Conservation (phyloP, 805 yeast species). For the Brettanomyces anomalus region DNA sequence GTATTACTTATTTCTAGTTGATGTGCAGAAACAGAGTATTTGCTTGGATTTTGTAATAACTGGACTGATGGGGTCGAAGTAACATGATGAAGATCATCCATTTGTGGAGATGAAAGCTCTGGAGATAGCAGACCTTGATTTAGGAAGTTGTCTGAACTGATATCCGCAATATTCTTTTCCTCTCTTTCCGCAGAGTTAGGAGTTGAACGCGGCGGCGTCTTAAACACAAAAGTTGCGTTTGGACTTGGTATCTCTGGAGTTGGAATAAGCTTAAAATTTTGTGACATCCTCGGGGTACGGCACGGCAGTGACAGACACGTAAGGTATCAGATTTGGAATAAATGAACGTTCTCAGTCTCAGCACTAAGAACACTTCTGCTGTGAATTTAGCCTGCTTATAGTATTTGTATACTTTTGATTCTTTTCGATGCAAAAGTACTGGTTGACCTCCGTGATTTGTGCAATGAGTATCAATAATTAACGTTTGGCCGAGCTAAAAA, state of each 20-base stretch:
- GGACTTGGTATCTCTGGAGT: slow-evolving; percentile 21
- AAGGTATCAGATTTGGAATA: too few relatives aligned
- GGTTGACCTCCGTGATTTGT: too few relatives aligned
- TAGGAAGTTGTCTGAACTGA: not conserved
- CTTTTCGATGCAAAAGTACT: too few relatives aligned
- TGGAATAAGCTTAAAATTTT: slow-evolving; percentile 8
- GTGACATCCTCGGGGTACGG: not conserved
- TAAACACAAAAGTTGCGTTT: slow-evolving; percentile 18
- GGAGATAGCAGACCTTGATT: slow-evolving; percentile 26
- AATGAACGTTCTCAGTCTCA: not conserved
- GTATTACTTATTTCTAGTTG: not conserved
- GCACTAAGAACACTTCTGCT: too few relatives aligned
- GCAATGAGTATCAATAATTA: too few relatives aligned
- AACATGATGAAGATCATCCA: slow-evolving; percentile 2
- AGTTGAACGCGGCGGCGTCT: slow-evolving; percentile 25
- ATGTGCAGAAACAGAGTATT: not conserved
- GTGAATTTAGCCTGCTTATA: too few relatives aligned
- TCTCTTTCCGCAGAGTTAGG: slow-evolving; percentile 6
- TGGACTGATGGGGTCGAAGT: not conserved
- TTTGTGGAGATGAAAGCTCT: slow-evolving; percentile 41
- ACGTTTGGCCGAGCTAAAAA: too few relatives aligned
- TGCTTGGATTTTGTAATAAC: not conserved
- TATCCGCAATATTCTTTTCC: not conserved
- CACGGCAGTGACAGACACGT: too few relatives aligned
- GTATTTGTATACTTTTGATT: too few relatives aligned